Percentiles rank a stretch among this genome's conserved stretches.
phyloP scores from a whole-genome alignment of 768 basidiomycete species.

The Kwoniella sp. region DNA sequence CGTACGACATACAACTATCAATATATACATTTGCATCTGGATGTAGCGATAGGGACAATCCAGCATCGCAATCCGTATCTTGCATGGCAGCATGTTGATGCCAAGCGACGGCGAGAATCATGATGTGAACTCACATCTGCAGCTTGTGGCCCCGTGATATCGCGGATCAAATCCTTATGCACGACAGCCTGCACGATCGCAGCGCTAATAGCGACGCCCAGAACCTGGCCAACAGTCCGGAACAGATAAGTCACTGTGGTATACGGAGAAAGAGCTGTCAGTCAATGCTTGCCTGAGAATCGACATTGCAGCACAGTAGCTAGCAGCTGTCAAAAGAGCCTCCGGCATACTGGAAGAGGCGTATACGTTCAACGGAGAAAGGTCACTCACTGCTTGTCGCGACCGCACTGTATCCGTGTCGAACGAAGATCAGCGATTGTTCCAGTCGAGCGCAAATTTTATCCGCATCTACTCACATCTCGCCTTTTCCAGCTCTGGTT shows the following conservation, averaged over 20 bases:
- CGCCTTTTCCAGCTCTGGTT: conserved; percentile 37
- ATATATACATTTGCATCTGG: too few species aligned
- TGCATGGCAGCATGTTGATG: too few species aligned
- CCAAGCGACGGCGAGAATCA: not conserved
- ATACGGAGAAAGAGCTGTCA: conserved; percentile 11
- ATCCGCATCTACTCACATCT: conserved; percentile 35
- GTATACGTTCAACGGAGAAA: too few species aligned
- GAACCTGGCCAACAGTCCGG: conserved; percentile 89
- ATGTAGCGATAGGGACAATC: too few species aligned
- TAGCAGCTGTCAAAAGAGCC: too few species aligned
- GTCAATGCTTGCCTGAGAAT: too few species aligned
- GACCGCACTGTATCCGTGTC: conserved; percentile 60
- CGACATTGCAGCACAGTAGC: too few species aligned
- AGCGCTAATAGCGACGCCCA: conserved; percentile 87
- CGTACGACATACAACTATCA: too few species aligned
- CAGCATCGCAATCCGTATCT: too few species aligned
- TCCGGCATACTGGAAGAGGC: too few species aligned
- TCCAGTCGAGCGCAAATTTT: not conserved
- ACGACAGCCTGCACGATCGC: conserved; percentile 82
- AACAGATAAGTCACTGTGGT: conserved; percentile 84
- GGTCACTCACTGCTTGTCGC: conserved; percentile 81
- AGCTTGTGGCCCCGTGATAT: conserved; percentile 77
- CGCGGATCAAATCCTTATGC: conserved; percentile 66
- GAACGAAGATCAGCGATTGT: too few species aligned
- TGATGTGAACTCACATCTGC: conserved; percentile 41